Conservation (phyloP, 345 rosid species). For the Hibiscus tridactylites region DNA sequence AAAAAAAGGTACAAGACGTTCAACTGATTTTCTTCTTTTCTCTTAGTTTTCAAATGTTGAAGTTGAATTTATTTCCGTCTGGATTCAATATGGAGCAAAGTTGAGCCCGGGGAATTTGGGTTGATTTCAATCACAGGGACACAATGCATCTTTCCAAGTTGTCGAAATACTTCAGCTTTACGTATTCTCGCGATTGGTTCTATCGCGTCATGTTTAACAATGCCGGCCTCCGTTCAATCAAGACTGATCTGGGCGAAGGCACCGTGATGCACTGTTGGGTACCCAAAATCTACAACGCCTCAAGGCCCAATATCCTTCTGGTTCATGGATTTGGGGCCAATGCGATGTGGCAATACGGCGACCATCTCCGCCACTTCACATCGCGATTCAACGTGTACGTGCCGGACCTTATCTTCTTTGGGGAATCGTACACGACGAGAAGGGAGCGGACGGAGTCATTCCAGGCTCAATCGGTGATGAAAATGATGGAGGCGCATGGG, state of each 20-base stretch:
- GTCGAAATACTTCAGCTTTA: no score
- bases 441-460: constrained; percentile 46
- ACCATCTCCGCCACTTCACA: constrained; percentile 49
- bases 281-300: constrained; percentile 28
- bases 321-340: constrained; percentile 84
- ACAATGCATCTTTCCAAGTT: no score
- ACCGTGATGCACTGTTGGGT: constrained; percentile 73
- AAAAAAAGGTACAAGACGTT: no score
- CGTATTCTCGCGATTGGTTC: no score
- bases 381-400: constrained; percentile 41
- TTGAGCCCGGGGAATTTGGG: no score
- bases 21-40: no score
- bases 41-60: no score
- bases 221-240: constrained; percentile 41
- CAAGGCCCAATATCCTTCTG: constrained; percentile 51
- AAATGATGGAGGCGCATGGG: constrained; percentile 44
- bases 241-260: constrained; percentile 45
- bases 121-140: no score
- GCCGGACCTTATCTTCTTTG: constrained; percentile 36
- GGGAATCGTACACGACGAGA: constrained; percentile 39
- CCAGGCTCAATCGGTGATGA: constrained; percentile 54
- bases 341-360: constrained; percentile 76
- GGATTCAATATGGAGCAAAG: no score
- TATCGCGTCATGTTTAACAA: no score
- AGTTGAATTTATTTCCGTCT: no score